These are phyloP conservation scores for Bacterosira constricta DNA, from an alignment of 108 stramenopile genomes.

Conservation along the genomic window DNA sequence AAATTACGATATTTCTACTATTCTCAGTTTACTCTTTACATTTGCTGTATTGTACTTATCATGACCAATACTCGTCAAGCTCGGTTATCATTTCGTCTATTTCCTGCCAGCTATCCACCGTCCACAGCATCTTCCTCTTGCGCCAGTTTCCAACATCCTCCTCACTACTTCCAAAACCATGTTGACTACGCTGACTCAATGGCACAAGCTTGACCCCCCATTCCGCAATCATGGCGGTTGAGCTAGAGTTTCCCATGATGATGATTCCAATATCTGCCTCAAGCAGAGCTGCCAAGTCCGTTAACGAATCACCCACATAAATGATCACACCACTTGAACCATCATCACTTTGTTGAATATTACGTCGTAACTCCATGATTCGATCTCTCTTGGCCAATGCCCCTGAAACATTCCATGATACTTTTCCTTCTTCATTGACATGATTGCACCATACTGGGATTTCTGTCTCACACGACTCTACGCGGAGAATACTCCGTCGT, in stretches of 20 bases:
- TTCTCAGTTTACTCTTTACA: no score
- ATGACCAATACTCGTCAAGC: slow-evolving; percentile 30
- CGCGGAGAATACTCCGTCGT: slow-evolving; percentile 5
- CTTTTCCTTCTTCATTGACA: slow-evolving; percentile 49
- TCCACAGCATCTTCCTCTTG: slow-evolving; percentile 18
- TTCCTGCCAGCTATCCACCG: slow-evolving; percentile 36
- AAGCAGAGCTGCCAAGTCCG: slow-evolving; percentile 53
- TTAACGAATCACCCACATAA: slow-evolving; percentile 64
- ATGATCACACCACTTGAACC: slow-evolving; percentile 30
- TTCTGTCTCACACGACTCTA: slow-evolving; percentile 28
- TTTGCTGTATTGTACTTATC: no score
- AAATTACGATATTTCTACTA: no score
- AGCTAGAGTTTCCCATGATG: slow-evolving; percentile 53
- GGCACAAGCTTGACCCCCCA: slow-evolving; percentile 43
- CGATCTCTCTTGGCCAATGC: slow-evolving; percentile 54
- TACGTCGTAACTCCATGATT: slow-evolving; percentile 38
- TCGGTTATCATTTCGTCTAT: slow-evolving; percentile 38
- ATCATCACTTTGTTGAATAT: slow-evolving; percentile 7
- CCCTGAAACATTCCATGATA: slow-evolving; percentile 53
- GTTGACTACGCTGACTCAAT: slow-evolving; percentile 24
- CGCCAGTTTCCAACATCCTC: background rate
- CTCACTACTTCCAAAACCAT: slow-evolving; percentile 16
- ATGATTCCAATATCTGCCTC: slow-evolving; percentile 64
- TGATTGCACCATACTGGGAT: slow-evolving; percentile 65
- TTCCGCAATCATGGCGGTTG: slow-evolving; percentile 34